Evolutionary conservation across 495 filamentous ascomycete species (phyloP).

Genomic region (Penicillium verhagenii): DNA sequence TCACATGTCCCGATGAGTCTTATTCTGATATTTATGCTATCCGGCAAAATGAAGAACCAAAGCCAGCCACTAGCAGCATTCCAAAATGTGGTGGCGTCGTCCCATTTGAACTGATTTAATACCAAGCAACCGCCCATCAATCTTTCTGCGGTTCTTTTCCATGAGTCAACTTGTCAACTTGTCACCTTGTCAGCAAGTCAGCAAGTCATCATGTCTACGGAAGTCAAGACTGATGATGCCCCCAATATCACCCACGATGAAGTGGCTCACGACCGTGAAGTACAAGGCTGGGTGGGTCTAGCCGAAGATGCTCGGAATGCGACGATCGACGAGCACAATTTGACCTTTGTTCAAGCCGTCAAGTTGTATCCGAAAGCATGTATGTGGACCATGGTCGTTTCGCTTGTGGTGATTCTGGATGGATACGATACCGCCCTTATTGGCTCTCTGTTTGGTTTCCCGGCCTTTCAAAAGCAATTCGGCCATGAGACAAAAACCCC

Average conservation of each 20-base stretch:
- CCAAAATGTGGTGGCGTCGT: not conserved
- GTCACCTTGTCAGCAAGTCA: too few relatives aligned
- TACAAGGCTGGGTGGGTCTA: not conserved
- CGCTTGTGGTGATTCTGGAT: slow-evolving; percentile 49
- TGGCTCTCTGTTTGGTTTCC: slow-evolving; percentile 40
- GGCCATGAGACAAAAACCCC: slow-evolving; percentile 22
- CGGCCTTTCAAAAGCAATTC: slow-evolving; percentile 37
- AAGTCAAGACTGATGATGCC: not conserved
- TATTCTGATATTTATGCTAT: not conserved
- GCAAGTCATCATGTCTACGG: not conserved
- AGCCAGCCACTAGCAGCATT: not conserved
- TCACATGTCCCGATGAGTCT: not conserved
- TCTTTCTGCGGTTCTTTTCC: not conserved
- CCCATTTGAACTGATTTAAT: not conserved
- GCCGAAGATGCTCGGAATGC: not conserved
- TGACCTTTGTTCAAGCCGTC: slow-evolving; percentile 40
- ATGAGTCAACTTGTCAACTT: not conserved
- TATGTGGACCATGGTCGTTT: slow-evolving; percentile 44
- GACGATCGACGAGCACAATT: slow-evolving; percentile 30
- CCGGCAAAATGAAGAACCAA: not conserved
- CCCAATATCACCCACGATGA: not conserved
- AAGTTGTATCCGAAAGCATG: slow-evolving; percentile 53
- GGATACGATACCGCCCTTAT: slow-evolving; percentile 52
- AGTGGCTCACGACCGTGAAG: not conserved
- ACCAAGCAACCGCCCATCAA: not conserved